Conservation (phyloP, 1,139 yeast genomes). For the Magnusiomyces sp. region DNA sequence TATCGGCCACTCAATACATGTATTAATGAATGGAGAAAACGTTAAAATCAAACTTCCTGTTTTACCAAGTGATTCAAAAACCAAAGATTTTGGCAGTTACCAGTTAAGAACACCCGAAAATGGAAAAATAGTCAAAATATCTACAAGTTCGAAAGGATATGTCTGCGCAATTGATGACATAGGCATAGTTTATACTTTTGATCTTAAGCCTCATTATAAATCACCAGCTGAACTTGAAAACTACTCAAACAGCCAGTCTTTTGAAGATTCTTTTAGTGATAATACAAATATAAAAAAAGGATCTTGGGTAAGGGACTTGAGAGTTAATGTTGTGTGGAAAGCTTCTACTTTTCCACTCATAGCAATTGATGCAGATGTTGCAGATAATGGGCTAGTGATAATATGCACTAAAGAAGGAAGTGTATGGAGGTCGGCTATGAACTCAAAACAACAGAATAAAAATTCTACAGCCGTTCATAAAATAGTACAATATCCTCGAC, state of each 20-base stretch:
- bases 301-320: constrained; percentile 14
- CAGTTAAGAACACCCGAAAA: constrained; percentile 5
- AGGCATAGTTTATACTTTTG: constrained; percentile 29
- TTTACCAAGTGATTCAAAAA: neutral
- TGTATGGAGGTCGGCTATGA: constrained; percentile 34
- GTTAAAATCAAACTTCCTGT: constrained; percentile 21
- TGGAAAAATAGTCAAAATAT: constrained; percentile 19
- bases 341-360: constrained; percentile 26
- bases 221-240: constrained; percentile 2
- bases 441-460: neutral
- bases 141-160: constrained; percentile 21
- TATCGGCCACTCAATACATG: constrained; percentile 52
- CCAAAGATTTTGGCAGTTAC: constrained; percentile 1
- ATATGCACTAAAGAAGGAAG: constrained; percentile 63
- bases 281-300: constrained; percentile 7
- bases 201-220: constrained; percentile 12
- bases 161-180: constrained; percentile 26
- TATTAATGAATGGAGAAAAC: constrained; percentile 53
- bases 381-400: constrained; percentile 60
- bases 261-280: constrained; percentile 4
- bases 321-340: constrained; percentile 28
- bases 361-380: constrained; percentile 56
- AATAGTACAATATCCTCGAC: neutral
- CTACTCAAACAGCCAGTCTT: neutral
- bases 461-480: neutral